Conservation (phyloP, 176 grass and related monocot genomes). For the Pontederia crassipes region DNA sequence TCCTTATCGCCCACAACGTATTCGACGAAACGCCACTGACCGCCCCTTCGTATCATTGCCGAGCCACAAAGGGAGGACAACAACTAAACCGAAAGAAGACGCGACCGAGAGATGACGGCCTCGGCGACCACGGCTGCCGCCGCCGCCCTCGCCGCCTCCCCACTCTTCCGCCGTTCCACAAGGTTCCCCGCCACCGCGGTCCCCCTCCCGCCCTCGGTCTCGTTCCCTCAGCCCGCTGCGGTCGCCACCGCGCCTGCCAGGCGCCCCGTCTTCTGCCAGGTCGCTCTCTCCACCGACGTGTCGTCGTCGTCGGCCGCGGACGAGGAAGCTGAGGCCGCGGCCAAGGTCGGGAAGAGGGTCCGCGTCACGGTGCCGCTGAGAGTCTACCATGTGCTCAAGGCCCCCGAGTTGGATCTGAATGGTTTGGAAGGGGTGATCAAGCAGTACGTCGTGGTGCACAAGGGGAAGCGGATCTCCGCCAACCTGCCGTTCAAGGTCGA, state of each 20-base stretch:
- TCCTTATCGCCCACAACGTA: no score
- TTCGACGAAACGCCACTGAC: no score
- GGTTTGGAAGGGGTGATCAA: slow-evolving; percentile 32
- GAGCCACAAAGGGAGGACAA: no score
- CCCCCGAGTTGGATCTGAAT: slow-evolving; percentile 32
- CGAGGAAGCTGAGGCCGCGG: background rate
- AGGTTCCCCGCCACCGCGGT: background rate
- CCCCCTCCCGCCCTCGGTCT: background rate
- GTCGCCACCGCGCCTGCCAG: background rate
- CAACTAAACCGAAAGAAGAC: no score
- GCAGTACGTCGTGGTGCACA: slow-evolving; percentile 30
- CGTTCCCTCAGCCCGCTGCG: background rate
- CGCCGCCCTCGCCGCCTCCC: background rate
- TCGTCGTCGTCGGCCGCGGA: slow-evolving; percentile 11
- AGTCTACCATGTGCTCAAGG: slow-evolving; percentile 28
- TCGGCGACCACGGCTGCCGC: slow-evolving; percentile 16
- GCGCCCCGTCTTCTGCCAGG: slow-evolving; percentile 9
- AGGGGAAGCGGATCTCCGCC: slow-evolving; percentile 33
- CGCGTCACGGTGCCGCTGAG: slow-evolving; percentile 27
- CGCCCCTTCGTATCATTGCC: no score
- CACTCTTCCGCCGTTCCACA: background rate
- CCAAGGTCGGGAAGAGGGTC: slow-evolving; percentile 27
- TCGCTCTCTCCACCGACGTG: slow-evolving; percentile 8
- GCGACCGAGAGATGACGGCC: background rate
- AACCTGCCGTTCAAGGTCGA: slow-evolving; percentile 36